Evolutionary conservation across 768 basidiomycete genomes (phyloP), one percentile per base, ranked within the genome.

Genomic region (Suillus variegatus): DNA sequence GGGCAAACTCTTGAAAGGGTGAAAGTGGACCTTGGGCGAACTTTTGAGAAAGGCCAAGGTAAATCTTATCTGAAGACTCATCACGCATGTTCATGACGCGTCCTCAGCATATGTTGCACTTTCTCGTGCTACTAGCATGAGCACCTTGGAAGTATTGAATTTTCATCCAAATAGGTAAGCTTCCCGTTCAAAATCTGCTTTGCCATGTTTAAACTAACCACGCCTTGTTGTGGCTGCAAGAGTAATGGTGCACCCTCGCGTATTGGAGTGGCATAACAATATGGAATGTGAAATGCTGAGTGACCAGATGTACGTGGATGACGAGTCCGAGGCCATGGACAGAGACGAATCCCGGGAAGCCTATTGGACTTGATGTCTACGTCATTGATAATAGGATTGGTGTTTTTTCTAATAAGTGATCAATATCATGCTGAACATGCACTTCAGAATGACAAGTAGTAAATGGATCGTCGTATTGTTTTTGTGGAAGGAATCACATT

Each of bases 1-100:
- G 95, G 95, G 0, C 94, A 95, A 75, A 96, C 95, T 0, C 78
- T 97, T 52, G 86, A 93, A 60, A 82, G 93, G 58, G 93, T 95
- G 64, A 91, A 88, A 65, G 91, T 95, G 4, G 88, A 95, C 71
- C 82, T 96, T 35, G 74, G 79, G 65, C 82, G 84, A 49, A 90
- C 86, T 1, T 97, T 97, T 77, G 95, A 92, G 74, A 89, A 85
- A 65, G 91, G 91, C 6, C 88, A 93, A 86, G 90, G 90, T 88
- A 58, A 60, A 73, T 60, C 28, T 28, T 44, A 25, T 22, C 7
- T 51, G 25, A 51, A 51, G 13, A 46, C 40, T 47, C 9, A 4
- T 63, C 12, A 40, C 57, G 18, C 18, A 4, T 4, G 35, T 40
- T 62, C 36, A 69, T 28, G 2, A 52, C 18, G 9, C 36, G 41